Evolutionary conservation across 768 basidiomycete genomes (phyloP), one percentile per base, ranked within the genome.

Genomic region (Russula brevipes): DNA sequence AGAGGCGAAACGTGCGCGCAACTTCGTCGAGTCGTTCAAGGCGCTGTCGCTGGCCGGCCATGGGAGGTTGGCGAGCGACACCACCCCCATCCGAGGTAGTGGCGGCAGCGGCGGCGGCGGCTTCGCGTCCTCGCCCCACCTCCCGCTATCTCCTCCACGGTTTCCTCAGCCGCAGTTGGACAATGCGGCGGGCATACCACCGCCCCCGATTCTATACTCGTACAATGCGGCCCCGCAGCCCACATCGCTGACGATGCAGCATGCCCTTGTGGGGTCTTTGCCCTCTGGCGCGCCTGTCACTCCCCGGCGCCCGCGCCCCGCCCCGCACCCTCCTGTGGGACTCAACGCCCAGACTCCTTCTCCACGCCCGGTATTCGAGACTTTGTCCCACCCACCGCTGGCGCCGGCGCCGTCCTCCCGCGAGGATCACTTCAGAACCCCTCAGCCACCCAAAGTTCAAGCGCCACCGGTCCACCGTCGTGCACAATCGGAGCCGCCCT

Each of bases 211-310:
- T 30, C 44, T 65, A 14, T 70, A 72, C 62, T 47, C 71, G 16
- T 41, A 17, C 14, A 76, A 79, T 67, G 80, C 82, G 9, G 64
- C 68, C 41, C 80, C 80, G 14, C 73, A 69, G 59, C 61, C 69
- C 52, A 62, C 67, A 7, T 78, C 77, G 7, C 68, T 70, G 49
- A 78, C 77, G 31, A 76, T 77, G 74, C 75, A 73, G 52, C 68
- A 75, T 36, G 77, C 78, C 70, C 47, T 57, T 19, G n/a, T 52
- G n/a, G 46, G 30, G n/a, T 53, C 53, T 14, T 56, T 39, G 51
- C 38, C 36, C 2, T 36, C 62, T 16, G 17, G 16, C 53, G 45
- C 61, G 33, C 54, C 66, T 35, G 4, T 50, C 14, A 35, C 57
- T 6, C 62, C 59, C 3, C 33, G 42, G 8, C 58, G 51, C n/a